A percentile compares a stretch with the other conserved stretches of the same genome.
Conservation (phyloP, 768 basidiomycete species). For the Suillus subluteus region DNA sequence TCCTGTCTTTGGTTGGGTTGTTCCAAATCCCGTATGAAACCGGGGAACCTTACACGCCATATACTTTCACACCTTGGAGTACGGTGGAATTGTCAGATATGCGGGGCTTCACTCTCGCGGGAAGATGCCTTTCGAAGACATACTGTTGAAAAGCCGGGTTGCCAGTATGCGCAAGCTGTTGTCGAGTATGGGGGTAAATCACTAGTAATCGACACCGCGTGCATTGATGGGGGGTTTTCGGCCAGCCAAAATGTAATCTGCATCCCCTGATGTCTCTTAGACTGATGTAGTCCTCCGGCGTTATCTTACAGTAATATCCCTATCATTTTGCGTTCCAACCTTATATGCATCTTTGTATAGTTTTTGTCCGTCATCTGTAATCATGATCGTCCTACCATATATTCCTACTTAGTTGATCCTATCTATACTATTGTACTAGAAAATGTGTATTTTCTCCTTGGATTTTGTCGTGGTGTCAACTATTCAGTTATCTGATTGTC, state of each 20-base stretch:
- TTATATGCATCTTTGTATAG: neutral
- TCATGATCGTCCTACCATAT: neutral
- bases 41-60: neutral
- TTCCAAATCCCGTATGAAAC: neutral
- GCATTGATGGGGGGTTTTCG: neutral
- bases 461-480: neutral
- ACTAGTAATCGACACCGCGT: neutral
- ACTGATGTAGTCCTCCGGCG: neutral
- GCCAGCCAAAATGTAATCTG: neutral
- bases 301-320: neutral
- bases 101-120: neutral
- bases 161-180: neutral
- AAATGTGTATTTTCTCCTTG: neutral
- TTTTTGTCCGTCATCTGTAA: neutral
- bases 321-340: neutral
- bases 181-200: neutral
- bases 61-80: neutral
- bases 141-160: neutral
- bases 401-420: neutral
- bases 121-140: conserved; percentile 6
- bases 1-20: neutral
- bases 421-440: neutral
- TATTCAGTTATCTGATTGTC: neutral
- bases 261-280: neutral
- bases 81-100: neutral